Base-by-base conservation (phyloP, 805 yeast species). In the Candida dajiaensis region DNA sequence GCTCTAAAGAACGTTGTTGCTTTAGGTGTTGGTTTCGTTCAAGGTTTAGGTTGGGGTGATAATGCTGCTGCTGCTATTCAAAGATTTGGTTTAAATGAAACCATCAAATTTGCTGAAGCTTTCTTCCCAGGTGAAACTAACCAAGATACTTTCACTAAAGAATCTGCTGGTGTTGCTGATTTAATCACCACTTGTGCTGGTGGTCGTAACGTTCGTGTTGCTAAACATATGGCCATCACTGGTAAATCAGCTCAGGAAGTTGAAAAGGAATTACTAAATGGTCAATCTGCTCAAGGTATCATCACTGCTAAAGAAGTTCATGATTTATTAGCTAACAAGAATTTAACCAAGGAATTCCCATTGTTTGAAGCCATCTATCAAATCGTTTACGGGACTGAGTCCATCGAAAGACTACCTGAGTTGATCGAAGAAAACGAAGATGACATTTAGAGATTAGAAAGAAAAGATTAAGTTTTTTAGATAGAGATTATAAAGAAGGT, bases 11-110 rank as follows among this genome's bases (percentile, higher is more conserved):
- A 94, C 70, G 87, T 94, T 44, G 92, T 92, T 52, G 99, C 99
- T 33, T 73, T 89, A 62, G 95, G 96, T 53, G 97, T 95, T 51
- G 99, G 99, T 47, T 87, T 94, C 64, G 98, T 92, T 52, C 96
- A 89, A 69, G 99, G 99, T 58, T 77, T 87, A 53, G 96, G 95
- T 53, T 94, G 99, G 99, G 99, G 99, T 67, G 96, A 89, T 69
- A 94, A 94, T 66, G 98, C 99, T 54, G 89, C 92, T 69, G 85
- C 98, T 46, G 99, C 98, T 39, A 83, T 94, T 59, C 95, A 92
- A 90, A 80, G 99, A 72, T 85, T 92, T 56, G 99, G 99, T 41
- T 71, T 94, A 54, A 77, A 84, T 61, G 99, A 94, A 72, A 88
- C 86, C 62, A 85, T 90, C 66, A 78, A 78, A 64, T 94, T 94